Evolutionary conservation across 164 flowering plant genomes (phyloP).

Genomic region (Warburgia ugandensis): DNA sequence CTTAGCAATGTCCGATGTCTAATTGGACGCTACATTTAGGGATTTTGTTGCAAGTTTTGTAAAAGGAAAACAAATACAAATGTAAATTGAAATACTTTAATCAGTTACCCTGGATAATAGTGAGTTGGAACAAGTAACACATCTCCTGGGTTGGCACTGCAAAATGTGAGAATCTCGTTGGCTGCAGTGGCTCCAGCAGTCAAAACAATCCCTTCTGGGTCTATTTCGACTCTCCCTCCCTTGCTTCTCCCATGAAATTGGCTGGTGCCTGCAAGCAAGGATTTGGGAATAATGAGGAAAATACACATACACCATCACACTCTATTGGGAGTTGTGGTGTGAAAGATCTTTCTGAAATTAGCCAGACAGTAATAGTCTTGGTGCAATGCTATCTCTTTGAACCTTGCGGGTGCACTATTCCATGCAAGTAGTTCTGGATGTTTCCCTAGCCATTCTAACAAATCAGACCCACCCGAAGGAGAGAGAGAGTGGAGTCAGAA

Average conservation of each 20-base stretch:
- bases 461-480: slow-evolving; percentile 22
- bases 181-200: background rate
- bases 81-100: no score
- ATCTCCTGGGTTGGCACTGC: background rate
- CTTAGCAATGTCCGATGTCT: no score
- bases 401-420: slow-evolving; percentile 11
- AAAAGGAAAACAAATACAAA: background rate
- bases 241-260: background rate
- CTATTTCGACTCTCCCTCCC: background rate
- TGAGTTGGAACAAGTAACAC: background rate
- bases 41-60: no score
- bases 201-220: background rate
- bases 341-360: no score
- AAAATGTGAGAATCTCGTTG: background rate
- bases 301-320: no score
- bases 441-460: slow-evolving; percentile 18
- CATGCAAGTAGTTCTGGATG: slow-evolving; percentile 14
- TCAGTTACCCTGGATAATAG: slow-evolving; percentile 1
- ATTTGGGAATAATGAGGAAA: no score
- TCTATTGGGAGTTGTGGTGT: no score
- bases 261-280: slow-evolving; percentile 1
- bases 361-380: slow-evolving; percentile 33
- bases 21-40: no score
- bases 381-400: slow-evolving; percentile 23
- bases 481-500: background rate